Evolutionary conservation across 768 basidiomycete genomes (phyloP), one percentile per base, ranked within the genome.

Genomic region (Myochromella boudieri): DNA sequence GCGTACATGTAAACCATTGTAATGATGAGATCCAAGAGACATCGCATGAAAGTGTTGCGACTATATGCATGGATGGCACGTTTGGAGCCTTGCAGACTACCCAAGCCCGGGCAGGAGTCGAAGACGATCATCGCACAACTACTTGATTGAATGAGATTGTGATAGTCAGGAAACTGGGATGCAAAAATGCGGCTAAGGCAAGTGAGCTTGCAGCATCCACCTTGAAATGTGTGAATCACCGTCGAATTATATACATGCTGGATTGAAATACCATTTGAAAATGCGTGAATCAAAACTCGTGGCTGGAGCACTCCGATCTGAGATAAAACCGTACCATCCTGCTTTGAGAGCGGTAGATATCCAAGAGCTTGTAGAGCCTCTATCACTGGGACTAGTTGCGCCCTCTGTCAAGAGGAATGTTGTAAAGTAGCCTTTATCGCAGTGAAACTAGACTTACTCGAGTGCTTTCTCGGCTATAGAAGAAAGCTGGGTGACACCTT

Each of bases 61-160:
- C 72, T 49, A 17, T 60, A 52, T 15, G 56, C 52, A 4, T 61
- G 51, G 49, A 76, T 69, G 0, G 74, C 69, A 8, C 55, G 60
- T 15, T 63, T 47, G 0, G 64, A 52, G 12, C 50, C 56, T 1
- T 48, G 8, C 20, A 71, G 48, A 4, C 59, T 58, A 5, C 58
- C 67, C 21, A 62, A 51, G 8, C 74, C 75, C 2, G 76, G 77
- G 42, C 68, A 68, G 0, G 76, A 78, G 55, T 80, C 76, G 18
- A 78, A 55, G 21, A 80, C 56, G 17, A 77, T 32, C 5, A 68
- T 67, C n/a, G n/a, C n/a, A 42, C 66, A 45, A 15, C 25, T 65
- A 3, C 63, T 45, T 5, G 61, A 52, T 27, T 51, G 43, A 22
- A 52, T 22, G 39, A 45, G 26, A 36, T 44, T 21, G 34, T n/a